These are phyloP conservation scores for Sequoiadendron giganteum DNA, from an alignment of 75 land plant genomes.

Conservation along the genomic window DNA sequence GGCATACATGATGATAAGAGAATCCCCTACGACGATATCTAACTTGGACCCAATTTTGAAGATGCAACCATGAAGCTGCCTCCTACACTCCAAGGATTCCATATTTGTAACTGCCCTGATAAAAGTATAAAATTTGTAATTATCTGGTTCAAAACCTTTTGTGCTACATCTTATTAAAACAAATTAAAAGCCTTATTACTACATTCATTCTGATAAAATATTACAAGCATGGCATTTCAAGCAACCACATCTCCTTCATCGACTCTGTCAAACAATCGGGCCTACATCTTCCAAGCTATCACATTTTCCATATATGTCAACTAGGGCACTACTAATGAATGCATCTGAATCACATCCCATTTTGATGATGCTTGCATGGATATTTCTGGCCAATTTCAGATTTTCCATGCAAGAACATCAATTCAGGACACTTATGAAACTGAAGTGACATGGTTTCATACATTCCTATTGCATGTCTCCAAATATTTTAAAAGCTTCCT, in stretches of 20 bases:
- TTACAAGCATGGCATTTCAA: slow-evolving; percentile 33
- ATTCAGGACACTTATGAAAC: slow-evolving; percentile 38
- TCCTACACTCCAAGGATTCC: slow-evolving; percentile 26
- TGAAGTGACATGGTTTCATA: slow-evolving; percentile 36
- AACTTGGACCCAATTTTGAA: slow-evolving; percentile 24
- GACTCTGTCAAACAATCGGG: slow-evolving; percentile 16
- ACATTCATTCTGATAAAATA: slow-evolving; percentile 27
- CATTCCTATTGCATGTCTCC: slow-evolving; percentile 13
- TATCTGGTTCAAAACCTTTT: slow-evolving; percentile 27
- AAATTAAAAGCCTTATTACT: slow-evolving; percentile 24
- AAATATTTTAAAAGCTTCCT: slow-evolving; percentile 18
- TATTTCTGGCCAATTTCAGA: slow-evolving; percentile 14
- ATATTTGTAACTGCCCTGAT: slow-evolving; percentile 35
- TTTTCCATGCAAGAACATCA: slow-evolving; percentile 28
- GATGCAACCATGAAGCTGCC: slow-evolving; percentile 37
- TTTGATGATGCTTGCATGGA: slow-evolving; percentile 14
- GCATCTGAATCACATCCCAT: neutral
- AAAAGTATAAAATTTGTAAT: slow-evolving; percentile 28
- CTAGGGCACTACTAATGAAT: neutral
- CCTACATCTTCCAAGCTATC: slow-evolving; percentile 31
- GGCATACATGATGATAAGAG: slow-evolving; percentile 53
- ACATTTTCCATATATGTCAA: slow-evolving; percentile 13
- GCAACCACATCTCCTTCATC: slow-evolving; percentile 24
- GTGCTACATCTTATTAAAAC: slow-evolving; percentile 18
- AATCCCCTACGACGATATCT: slow-evolving; percentile 31